Evolutionary conservation across 2,329 filamentous ascomycete species (phyloP), one percentile per base, ranked within the genome.

Genomic region (Cucurbitaria berberidis): DNA sequence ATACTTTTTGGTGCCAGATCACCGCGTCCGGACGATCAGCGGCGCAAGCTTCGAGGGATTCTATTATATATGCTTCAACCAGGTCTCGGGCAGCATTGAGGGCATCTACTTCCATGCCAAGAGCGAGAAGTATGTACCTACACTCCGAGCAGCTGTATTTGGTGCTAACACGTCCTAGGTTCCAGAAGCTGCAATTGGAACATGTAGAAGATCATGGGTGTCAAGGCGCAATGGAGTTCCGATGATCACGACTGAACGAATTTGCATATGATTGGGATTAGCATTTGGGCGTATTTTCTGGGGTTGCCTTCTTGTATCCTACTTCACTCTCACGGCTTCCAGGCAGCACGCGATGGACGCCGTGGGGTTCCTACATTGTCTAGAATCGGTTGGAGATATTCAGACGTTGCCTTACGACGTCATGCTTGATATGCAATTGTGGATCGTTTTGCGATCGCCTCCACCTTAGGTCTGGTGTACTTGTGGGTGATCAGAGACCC

Each of bases 41-140:
- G 95, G 95, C 16, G 95, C 95, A 7, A 98, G 93, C 70, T 99
- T 98, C 55, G 95, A 99, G 72, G 95, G 95, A 0, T 99, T 99
- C 74, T 99, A 98, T 74, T 99, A 99, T 71, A 98, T 99, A 63
- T 97, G 93, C 78, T 98, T 98, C 80, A 96, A 98, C 75, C 93
- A 98, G 76, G 80, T 91, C 43, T 85, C 88, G 59, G 95, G 93
- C 7, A 88, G 84, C 59, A 89, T 99, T 35, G 93, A 87, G 69
- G 95, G 95, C 16, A 96, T 98, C 53, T 99, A 99, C 77, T 99
- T 96, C 74, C 95, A 99, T 78, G 90, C 91, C 11, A 96, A 96
- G 80, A 98, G 93, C 78, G 93, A 98, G 80, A 96, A 93, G 91
- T 97, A 77, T 78, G 89, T 84, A 1, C 15, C n/a, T 13, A 32